Percentiles rank a stretch among this genome's conserved stretches.
phyloP scores from a whole-genome alignment of 1,139 yeast species.

The Candida neerlandica region DNA sequence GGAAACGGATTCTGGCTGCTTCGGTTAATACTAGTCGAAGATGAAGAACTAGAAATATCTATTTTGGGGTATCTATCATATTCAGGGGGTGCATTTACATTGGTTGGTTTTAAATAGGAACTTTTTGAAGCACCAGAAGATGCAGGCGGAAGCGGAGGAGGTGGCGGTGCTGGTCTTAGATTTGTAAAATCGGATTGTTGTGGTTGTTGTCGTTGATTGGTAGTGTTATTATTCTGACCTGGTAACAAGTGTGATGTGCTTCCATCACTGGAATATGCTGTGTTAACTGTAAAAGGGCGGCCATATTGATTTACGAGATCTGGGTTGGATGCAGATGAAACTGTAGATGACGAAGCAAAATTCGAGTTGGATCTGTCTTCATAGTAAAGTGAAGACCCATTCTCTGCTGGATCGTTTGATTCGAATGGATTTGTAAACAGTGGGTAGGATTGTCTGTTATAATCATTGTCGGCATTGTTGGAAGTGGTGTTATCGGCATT shows the following conservation, averaged over 20 bases:
- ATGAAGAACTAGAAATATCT: neutral
- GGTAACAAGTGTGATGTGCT: slow-evolving; percentile 2
- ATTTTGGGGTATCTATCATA: slow-evolving; percentile 6
- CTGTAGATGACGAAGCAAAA: slow-evolving; percentile 2
- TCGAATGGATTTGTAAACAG: slow-evolving; percentile 3
- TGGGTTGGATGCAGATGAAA: neutral
- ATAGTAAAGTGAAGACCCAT: neutral
- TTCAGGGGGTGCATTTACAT: slow-evolving; percentile 3
- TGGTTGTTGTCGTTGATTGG: neutral
- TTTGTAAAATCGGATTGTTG: neutral
- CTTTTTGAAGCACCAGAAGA: neutral
- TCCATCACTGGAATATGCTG: slow-evolving; percentile 4
- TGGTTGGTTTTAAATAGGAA: neutral
- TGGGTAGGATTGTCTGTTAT: slow-evolving; percentile 4
- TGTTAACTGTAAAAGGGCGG: slow-evolving; percentile 2
- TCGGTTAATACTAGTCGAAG: slow-evolving; percentile 2
- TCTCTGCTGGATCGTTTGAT: neutral
- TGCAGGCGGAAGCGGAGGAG: neutral
- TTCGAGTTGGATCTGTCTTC: slow-evolving; percentile 1
- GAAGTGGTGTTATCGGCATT: neutral
- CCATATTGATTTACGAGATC: slow-evolving; percentile 3
- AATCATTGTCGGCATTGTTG: neutral
- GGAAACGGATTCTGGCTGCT: slow-evolving; percentile 1
- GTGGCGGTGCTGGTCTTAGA: neutral
- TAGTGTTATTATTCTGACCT: neutral